A percentile compares a stretch with the other conserved stretches of the same genome.
Evolutionary conservation across 148 eudicot species (phyloP).

Genomic region (Nepenthes gracilis): DNA sequence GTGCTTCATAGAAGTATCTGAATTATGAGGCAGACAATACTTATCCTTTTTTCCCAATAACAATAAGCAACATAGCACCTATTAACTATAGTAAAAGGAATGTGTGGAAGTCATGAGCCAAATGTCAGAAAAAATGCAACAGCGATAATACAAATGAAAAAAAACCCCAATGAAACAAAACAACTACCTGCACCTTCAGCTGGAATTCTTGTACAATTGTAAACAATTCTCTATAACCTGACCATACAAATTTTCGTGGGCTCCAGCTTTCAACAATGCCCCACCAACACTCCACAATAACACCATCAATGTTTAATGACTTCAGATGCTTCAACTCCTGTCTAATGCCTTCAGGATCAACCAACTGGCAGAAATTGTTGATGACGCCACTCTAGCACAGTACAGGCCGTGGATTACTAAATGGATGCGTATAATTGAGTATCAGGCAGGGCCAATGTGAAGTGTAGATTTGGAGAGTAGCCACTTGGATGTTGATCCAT

Average conservation of each 20-base stretch:
- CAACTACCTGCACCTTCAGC: constrained; percentile 53
- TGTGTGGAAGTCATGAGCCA: background rate
- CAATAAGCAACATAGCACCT: too few relatives aligned
- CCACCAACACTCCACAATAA: constrained; percentile 63
- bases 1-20: too few relatives aligned
- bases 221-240: constrained; percentile 56
- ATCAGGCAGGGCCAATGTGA: background rate
- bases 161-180: background rate
- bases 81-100: too few relatives aligned
- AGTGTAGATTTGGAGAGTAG: background rate
- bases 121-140: background rate
- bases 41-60: too few relatives aligned
- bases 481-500: background rate
- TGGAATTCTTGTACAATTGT: constrained; percentile 43
- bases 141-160: background rate
- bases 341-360: constrained; percentile 54
- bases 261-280: constrained; percentile 64
- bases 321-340: constrained; percentile 52
- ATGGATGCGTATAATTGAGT: background rate
- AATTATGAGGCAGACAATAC: too few relatives aligned
- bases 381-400: constrained; percentile 49
- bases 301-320: constrained; percentile 53
- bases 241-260: constrained; percentile 57
- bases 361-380: constrained; percentile 61
- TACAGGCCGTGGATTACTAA: constrained; percentile 8